A percentile compares a stretch with the other conserved stretches of the same genome.
These are phyloP conservation scores for Yarrowia keelungensis DNA, from an alignment of 805 yeast species.

Conservation along the genomic window DNA sequence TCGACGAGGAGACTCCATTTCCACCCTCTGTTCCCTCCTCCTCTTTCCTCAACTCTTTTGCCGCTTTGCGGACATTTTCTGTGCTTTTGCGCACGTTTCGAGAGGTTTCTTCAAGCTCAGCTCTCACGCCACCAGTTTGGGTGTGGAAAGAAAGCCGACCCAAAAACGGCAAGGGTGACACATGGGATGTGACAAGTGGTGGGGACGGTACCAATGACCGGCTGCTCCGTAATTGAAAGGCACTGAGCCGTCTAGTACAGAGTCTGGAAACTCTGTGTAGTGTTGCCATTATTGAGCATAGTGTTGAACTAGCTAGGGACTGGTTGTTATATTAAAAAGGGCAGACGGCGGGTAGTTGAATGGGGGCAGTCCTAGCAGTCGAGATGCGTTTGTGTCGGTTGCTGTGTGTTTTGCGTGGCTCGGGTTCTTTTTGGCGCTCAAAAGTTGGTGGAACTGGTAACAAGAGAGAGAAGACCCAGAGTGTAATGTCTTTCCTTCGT, in stretches of 20 bases:
- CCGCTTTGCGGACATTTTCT: constrained; percentile 10
- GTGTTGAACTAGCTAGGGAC: constrained; percentile 37
- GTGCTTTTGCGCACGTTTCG: constrained; percentile 16
- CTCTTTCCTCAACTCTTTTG: constrained; percentile 7
- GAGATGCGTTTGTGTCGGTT: not conserved
- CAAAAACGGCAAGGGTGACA: not conserved
- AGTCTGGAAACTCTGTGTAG: constrained; percentile 38
- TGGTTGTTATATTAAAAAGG: constrained; percentile 3
- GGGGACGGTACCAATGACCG: not conserved
- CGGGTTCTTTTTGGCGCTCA: too few species aligned
- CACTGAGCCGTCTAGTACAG: constrained; percentile 34
- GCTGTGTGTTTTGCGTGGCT: too few species aligned
- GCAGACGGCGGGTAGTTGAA: constrained; percentile 18
- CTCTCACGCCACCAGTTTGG: constrained; percentile 10
- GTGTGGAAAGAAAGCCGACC: not conserved
- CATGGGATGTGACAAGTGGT: not conserved
- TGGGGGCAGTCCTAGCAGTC: constrained; percentile 17
- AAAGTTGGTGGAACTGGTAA: not conserved
- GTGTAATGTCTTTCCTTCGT: constrained; percentile 29
- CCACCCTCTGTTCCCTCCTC: too few species aligned
- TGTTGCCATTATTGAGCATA: constrained; percentile 38
- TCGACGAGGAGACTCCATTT: not conserved
- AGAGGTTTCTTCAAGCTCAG: constrained; percentile 10
- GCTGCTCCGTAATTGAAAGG: not conserved
- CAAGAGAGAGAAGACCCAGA: constrained; percentile 3